Evolutionary conservation across 371 early-diverging fungal genomes (phyloP).

Genomic region (Mucor indicus): DNA sequence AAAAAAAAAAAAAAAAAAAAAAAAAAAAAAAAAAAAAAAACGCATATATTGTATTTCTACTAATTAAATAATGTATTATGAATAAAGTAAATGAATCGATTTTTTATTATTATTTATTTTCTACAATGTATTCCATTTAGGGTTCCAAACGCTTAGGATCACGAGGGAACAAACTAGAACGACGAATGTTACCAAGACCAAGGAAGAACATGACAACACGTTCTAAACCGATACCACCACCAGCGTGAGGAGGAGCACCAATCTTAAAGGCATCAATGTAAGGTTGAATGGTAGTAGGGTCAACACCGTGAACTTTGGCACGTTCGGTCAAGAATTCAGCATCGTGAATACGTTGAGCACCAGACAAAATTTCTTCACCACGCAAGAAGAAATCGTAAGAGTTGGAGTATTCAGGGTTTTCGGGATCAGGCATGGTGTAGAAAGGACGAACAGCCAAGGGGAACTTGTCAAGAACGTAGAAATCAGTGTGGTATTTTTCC

Average conservation of each 20-base stretch:
- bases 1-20: too few relatives aligned
- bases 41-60: too few relatives aligned
- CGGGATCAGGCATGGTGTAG: slow-evolving; percentile 99
- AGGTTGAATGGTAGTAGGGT: slow-evolving; percentile 80
- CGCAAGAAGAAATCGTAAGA: slow-evolving; percentile 99
- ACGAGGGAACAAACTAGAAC: slow-evolving; percentile 97
- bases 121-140: too few relatives aligned
- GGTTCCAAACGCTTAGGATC: slow-evolving; percentile 98
- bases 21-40: too few relatives aligned
- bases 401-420: slow-evolving; percentile 89
- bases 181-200: slow-evolving; percentile 96
- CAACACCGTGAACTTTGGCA: slow-evolving; percentile 82
- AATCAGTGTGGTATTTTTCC: slow-evolving; percentile 96
- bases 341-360: slow-evolving; percentile 99
- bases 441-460: slow-evolving; percentile 97
- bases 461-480: slow-evolving; percentile 99
- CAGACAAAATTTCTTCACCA: slow-evolving; percentile 99
- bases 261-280: slow-evolving; percentile 98
- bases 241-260: slow-evolving; percentile 99
- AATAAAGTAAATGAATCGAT: too few relatives aligned
- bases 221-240: slow-evolving; percentile 99
- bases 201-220: slow-evolving; percentile 98
- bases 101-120: too few relatives aligned
- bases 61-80: too few relatives aligned
- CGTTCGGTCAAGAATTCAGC: slow-evolving; percentile 82